Base-by-base conservation (phyloP, 768 basidiomycete species). In the Leccinum olivaceopallidum region DNA sequence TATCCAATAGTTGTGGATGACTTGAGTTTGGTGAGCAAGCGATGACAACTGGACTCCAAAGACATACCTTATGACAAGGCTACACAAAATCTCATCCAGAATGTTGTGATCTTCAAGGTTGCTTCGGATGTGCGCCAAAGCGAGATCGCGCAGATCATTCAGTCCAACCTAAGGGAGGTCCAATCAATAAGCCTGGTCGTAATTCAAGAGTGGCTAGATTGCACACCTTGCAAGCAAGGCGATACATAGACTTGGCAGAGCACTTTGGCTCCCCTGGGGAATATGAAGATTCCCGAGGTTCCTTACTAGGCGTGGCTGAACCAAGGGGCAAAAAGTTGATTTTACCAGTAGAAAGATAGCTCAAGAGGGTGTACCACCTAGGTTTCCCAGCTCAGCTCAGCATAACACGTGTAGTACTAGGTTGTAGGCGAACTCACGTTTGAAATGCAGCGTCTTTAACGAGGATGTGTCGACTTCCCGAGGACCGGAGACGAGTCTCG, bases 221-320 rank as follows among this genome's bases (percentile, higher is more conserved):
- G 18, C 63, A 18, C 12, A 77, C 79, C 71, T 79, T 79, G 30
- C 66, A 64, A 5, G 79, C 78, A 12, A 80, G 66, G 14, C 77
- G 74, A 59, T 78, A 80, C 75, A 80, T 80, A 0, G 78, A 80
- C 56, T 80, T 80, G 0, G 79, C 76, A 5, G 79, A 80, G 50
- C 78, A 79, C 18, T 36, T 53, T 6, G 63, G 59, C 6, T 47
- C 50, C 6, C 66, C 57, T 2, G 49, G 8, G n/a, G 56, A 20
- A 14, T 48, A 42, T 7, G 49, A 63, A 12, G 53, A 36, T 42
- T 14, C 50, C 2, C 16, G 3, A 2, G 47, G 16, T 24, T 60
- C 54, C 18, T 32, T 39, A 26, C 49, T 59, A 9, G 26, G 6
- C 8, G 24, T 14, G 13, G 65, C 57, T 6, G 71, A 74, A n/a